A percentile compares a stretch with the other conserved stretches of the same genome.
Evolutionary conservation across 2,329 filamentous ascomycete genomes (phyloP).

Genomic region (Aspergillus sp.): DNA sequence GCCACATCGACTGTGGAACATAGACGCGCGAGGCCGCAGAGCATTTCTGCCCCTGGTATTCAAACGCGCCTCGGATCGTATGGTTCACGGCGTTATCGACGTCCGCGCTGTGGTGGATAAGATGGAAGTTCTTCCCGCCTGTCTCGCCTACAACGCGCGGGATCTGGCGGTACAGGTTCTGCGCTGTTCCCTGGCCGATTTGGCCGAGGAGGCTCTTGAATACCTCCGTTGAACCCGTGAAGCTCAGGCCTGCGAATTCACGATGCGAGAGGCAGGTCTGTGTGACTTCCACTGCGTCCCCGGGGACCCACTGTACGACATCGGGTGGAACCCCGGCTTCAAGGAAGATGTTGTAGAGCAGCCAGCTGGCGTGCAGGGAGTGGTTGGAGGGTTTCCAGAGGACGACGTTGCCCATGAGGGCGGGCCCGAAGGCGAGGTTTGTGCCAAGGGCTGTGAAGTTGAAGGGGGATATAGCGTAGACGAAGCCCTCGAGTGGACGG

Average conservation of each 20-base stretch:
- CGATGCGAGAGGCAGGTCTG: slow-evolving; percentile 73
- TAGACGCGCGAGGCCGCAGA: slow-evolving; percentile 79
- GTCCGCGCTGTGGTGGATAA: slow-evolving; percentile 75
- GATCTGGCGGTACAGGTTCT: slow-evolving; percentile 57
- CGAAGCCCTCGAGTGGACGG: slow-evolving; percentile 89
- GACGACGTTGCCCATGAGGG: slow-evolving; percentile 72
- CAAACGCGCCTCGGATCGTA: slow-evolving; percentile 81
- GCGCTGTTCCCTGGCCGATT: slow-evolving; percentile 70
- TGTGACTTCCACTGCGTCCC: slow-evolving; percentile 77
- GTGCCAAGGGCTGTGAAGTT: slow-evolving; percentile 95
- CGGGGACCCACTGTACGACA: slow-evolving; percentile 90
- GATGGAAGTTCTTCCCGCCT: slow-evolving; percentile 89
- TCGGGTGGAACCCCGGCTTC: slow-evolving; percentile 85
- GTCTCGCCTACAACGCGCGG: slow-evolving; percentile 88
- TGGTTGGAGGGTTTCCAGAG: slow-evolving; percentile 91
- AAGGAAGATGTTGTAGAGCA: slow-evolving; percentile 82
- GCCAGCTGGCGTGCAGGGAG: slow-evolving; percentile 82
- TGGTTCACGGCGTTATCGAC: slow-evolving; percentile 75
- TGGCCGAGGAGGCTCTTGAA: slow-evolving; percentile 82
- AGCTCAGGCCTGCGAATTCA: slow-evolving; percentile 85
- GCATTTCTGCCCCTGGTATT: slow-evolving; percentile 91
- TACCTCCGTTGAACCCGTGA: slow-evolving; percentile 86
- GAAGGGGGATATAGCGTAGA: slow-evolving; percentile 90
- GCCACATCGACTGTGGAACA: slow-evolving; percentile 66
- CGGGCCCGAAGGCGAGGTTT: background rate